Evolutionary conservation across 2,329 filamentous ascomycete genomes (phyloP), one percentile per base, ranked within the genome.

Genomic region (Ophiostoma novo-ulmi): DNA sequence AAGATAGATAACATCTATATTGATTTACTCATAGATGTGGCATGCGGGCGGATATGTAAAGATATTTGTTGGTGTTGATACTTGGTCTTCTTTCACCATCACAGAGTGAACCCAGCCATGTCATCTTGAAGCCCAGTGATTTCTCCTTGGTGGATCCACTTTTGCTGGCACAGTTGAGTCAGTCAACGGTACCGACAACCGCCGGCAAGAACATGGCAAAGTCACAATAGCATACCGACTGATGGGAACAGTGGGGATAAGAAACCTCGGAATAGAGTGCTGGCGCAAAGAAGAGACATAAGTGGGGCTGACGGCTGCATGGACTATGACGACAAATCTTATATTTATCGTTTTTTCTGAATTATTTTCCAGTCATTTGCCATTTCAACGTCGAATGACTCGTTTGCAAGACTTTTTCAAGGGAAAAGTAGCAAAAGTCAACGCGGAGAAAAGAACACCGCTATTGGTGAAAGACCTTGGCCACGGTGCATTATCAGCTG

Each of bases 181-280:
- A 55, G 41, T 35, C 36, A 55, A 31, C 69, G 52, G 69, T 52
- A 68, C 69, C 69, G 69, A 70, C 22, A 70, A 68, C 69, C 69
- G 69, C n/a, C 36, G n/a, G 63, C 36, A 65, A 65, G 20, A 65
- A 39, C 14, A 22, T 48, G 65, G 64, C 36, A 66, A 38, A 41
- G 64, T 22, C 5, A 66, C 3, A 66, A 39, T 66, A 13, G 52
- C 52, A 22, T 58, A 26, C 52, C 52, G 52, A 58, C n/a, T 10
- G 63, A 66, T 22, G 26, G 44, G 11, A 66, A 38, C 17, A 20
- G 64, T 39, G 39, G 39, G 31, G 7, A 17, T 22, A 48, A 67
- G 44, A 20, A 11, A 39, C 22, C n/a, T 39, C 35, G 14, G 8
- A 10, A 8, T 67, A 31, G 11, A 31, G 31, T 31, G 31, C 31